These are phyloP conservation scores for Sclerotinia spermophila DNA, from an alignment of 2,329 filamentous ascomycete species.

Conservation along the genomic window DNA sequence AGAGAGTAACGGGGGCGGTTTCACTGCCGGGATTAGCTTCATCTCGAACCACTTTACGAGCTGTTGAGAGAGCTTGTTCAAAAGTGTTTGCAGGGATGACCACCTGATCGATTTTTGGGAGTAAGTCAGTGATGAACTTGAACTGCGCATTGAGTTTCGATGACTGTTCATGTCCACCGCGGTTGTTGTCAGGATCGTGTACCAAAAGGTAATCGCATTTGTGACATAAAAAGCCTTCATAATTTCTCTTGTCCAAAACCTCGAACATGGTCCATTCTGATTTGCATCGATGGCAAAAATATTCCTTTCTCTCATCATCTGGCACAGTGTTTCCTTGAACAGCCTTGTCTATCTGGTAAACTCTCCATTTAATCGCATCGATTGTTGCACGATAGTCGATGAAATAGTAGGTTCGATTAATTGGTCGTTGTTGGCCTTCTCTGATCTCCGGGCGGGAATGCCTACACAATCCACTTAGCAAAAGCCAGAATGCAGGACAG, in stretches of 20 bases:
- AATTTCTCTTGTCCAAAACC: constrained; percentile 69
- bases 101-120: constrained; percentile 73
- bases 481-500: constrained; percentile 6
- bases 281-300: constrained; percentile 76
- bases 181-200: constrained; percentile 62
- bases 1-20: constrained; percentile 55
- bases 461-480: constrained; percentile 40
- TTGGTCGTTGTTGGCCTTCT: constrained; percentile 76
- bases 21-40: constrained; percentile 61
- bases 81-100: constrained; percentile 72
- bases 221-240: constrained; percentile 75
- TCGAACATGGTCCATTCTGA: constrained; percentile 88
- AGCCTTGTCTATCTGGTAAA: constrained; percentile 82
- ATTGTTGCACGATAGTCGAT: constrained; percentile 93
- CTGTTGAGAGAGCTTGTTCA: constrained; percentile 61
- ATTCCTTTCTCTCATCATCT: constrained; percentile 85
- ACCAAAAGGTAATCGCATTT: constrained; percentile 65
- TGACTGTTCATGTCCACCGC: constrained; percentile 68
- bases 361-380: constrained; percentile 92
- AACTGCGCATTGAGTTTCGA: constrained; percentile 75
- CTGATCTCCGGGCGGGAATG: constrained; percentile 73
- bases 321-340: constrained; percentile 82
- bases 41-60: constrained; percentile 62
- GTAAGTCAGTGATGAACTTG: constrained; percentile 70
- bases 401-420: constrained; percentile 91